phyloP scores from a whole-genome alignment of 805 yeast genomes.

The Tetrapisispora fleetii region DNA sequence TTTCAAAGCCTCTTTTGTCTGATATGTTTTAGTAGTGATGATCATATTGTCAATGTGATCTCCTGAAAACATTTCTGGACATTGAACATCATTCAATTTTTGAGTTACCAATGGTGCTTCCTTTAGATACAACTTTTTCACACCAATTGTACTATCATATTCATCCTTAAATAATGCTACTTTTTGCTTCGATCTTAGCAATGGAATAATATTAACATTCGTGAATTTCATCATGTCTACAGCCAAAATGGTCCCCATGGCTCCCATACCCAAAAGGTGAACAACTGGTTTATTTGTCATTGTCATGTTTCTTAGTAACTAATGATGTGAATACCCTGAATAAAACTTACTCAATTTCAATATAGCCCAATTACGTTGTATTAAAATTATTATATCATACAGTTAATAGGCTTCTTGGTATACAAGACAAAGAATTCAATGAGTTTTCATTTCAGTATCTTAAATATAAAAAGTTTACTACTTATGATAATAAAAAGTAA shows the following conservation, averaged over 20 bases:
- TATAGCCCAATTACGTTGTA: too few relatives aligned
- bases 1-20: constrained; percentile 52
- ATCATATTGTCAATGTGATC: constrained; percentile 46
- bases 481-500: too few relatives aligned
- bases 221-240: constrained; percentile 19
- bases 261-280: constrained; percentile 28
- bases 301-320: neutral
- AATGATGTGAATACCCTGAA: neutral
- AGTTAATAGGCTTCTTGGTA: too few relatives aligned
- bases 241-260: constrained; percentile 28
- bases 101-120: constrained; percentile 8
- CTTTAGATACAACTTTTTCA: constrained; percentile 17
- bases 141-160: constrained; percentile 13
- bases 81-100: constrained; percentile 4
- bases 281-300: constrained; percentile 11
- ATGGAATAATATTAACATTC: constrained; percentile 21
- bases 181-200: constrained; percentile 23
- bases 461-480: too few relatives aligned
- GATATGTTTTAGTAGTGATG: constrained; percentile 72
- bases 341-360: too few relatives aligned
- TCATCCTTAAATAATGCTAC: constrained; percentile 15
- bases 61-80: constrained; percentile 6
- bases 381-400: too few relatives aligned
- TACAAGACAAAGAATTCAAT: too few relatives aligned
- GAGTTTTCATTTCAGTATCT: too few relatives aligned